Base-by-base conservation (phyloP, 495 filamentous ascomycete species). In the Tuber magnatum region DNA sequence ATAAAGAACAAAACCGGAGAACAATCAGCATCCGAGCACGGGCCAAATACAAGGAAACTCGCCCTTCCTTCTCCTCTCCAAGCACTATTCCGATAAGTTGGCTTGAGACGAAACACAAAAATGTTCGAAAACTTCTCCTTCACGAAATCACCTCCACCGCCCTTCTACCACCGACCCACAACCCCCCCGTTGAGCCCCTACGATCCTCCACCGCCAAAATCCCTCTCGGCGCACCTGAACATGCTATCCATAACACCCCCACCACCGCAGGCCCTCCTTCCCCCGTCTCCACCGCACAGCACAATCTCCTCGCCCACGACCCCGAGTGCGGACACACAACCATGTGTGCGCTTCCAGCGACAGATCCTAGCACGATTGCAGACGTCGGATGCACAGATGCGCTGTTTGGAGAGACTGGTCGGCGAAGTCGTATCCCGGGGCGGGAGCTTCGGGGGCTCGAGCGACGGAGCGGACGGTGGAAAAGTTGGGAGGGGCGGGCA, bases 51-150 rank as follows among this genome's bases (percentile, higher is more conserved):
- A 71, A 70, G 69, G 16, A 56, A 40, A 73, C 5, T 68, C 6
- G 38, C 38, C 46, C 24, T 39, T 32, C 39, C 9, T 20, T n/a
- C 9, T 32, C 28, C 38, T n/a, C 56, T 40, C 71, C 48, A 72
- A 9, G 32, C 77, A 69, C 48, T n/a, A 70, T 16, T 14, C 68
- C 61, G 42, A 18, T 65, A 35, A 65, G 56, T 65, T 65, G 32
- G 18, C 56, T 65, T 35, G 4, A n/a, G 7, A 56, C 48, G 48
- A 56, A 56, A 65, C 56, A 18, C 44, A 65, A 39, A 39, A 39
- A 80, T 80, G 74, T 80, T 76, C 69, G 74, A 80, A 69, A 80
- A 76, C 70, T 80, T 80, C 68, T 80, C 78, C 20, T 80, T 77
- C 32, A 68, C 74, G 9, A 38, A 61, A 68, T 74, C 74, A 2